phyloP scores from a whole-genome alignment of 306 rosid species.

The Neltuma alba region DNA sequence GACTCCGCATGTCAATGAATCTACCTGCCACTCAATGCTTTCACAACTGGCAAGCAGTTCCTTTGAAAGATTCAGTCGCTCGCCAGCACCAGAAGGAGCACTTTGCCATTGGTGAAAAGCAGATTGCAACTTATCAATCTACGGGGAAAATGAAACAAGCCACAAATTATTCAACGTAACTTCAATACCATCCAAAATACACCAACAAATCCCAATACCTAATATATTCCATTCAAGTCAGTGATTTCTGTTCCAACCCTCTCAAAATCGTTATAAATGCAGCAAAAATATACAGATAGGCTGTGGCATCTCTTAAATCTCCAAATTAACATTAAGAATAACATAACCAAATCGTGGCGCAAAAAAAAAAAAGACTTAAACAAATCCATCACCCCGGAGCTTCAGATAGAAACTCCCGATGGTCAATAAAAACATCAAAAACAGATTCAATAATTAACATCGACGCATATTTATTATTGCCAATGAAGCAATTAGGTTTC shows the following conservation, averaged over 20 bases:
- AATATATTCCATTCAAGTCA: not conserved
- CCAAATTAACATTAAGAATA: conserved; percentile 13
- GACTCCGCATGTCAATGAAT: conserved; percentile 7
- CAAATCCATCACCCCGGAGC: conserved; percentile 13
- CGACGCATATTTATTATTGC: conserved; percentile 10
- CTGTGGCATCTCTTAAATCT: conserved; percentile 17
- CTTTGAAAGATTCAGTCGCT: conserved; percentile 64
- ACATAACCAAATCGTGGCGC: conserved; percentile 31
- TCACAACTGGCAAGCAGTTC: conserved; percentile 74
- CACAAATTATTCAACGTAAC: conserved; percentile 14
- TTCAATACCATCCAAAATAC: conserved; percentile 15
- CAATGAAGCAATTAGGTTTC: conserved; percentile 20
- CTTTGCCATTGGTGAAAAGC: conserved; percentile 83
- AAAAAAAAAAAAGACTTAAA: no score
- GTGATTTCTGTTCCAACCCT: not conserved
- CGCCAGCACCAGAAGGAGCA: conserved; percentile 50
- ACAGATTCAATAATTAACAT: not conserved
- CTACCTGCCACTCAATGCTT: conserved; percentile 97
- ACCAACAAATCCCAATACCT: conserved; percentile 15
- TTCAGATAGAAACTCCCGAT: conserved; percentile 8
- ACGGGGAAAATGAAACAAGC: conserved; percentile 28
- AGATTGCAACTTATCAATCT: conserved; percentile 89
- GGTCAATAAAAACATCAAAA: not conserved
- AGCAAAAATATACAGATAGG: conserved; percentile 32
- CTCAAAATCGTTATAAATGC: conserved; percentile 7